Evolutionary conservation across 352 stramenopile species (phyloP).

Genomic region (Hyaloperonospora arabidopsidis): DNA sequence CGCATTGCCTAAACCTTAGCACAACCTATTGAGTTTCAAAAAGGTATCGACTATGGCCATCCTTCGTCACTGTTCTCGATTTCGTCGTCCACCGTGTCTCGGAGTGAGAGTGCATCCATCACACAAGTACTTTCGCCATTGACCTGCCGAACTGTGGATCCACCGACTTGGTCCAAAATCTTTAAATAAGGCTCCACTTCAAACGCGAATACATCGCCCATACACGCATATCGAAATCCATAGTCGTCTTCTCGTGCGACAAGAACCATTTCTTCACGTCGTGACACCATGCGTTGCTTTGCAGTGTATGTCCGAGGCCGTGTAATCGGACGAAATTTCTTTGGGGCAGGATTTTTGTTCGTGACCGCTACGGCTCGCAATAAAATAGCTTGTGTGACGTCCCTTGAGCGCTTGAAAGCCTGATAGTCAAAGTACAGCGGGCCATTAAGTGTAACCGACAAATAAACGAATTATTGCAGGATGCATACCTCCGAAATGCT

Average conservation of each 20-base stretch:
- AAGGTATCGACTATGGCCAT: constrained; percentile 20
- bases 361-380: constrained; percentile 59
- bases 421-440: constrained; percentile 1
- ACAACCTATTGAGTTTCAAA: too few species aligned
- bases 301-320: constrained; percentile 40
- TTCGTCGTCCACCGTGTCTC: constrained; percentile 47
- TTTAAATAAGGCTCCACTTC: constrained; percentile 64
- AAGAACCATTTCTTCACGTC: constrained; percentile 36
- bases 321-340: constrained; percentile 66
- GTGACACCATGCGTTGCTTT: constrained; percentile 36
- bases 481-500: constrained; percentile 43
- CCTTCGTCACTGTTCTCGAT: constrained; percentile 59
- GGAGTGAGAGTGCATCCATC: constrained; percentile 13
- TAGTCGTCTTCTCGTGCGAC: constrained; percentile 12
- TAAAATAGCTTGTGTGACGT: constrained; percentile 46
- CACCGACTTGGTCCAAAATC: constrained; percentile 27
- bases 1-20: too few species aligned
- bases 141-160: constrained; percentile 1
- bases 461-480: not conserved
- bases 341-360: constrained; percentile 58
- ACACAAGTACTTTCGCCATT: constrained; percentile 1
- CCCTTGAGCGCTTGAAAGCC: constrained; percentile 48
- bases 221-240: constrained; percentile 32
- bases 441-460: not conserved
- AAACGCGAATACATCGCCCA: constrained; percentile 52